Evolutionary conservation across 2,329 filamentous ascomycete species (phyloP).

Genomic region (Ophiocordyceps robertsii): DNA sequence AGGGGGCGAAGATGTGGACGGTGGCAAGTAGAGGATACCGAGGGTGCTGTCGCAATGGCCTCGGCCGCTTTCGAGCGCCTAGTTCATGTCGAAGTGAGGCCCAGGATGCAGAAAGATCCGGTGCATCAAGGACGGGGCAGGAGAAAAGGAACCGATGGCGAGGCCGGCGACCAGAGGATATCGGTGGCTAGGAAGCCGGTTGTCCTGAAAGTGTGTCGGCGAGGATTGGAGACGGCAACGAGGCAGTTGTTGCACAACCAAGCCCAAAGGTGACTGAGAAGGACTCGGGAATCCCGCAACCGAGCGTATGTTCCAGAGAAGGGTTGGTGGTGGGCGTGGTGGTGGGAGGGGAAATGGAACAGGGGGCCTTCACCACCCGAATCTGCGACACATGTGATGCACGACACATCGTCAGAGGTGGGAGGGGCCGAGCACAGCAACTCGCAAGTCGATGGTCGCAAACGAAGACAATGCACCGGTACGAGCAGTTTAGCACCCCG

Average conservation of each 20-base stretch:
- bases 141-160: background rate
- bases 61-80: background rate
- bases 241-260: background rate
- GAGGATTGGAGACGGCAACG: background rate
- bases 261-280: background rate
- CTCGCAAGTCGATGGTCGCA: background rate
- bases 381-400: constrained; percentile 36
- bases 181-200: background rate
- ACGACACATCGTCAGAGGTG: constrained; percentile 9
- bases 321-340: constrained; percentile 5
- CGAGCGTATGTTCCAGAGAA: constrained; percentile 2
- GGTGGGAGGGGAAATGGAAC: constrained; percentile 6
- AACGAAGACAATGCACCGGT: too few species aligned
- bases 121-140: background rate
- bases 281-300: background rate
- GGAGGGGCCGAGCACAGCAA: constrained; percentile 2
- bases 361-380: constrained; percentile 19
- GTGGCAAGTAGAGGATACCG: background rate
- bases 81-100: constrained; percentile 1
- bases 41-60: background rate
- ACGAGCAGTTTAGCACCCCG: too few species aligned
- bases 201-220: background rate
- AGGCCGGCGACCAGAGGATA: background rate
- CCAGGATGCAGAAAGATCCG: background rate
- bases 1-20: background rate